A percentile compares a stretch with the other conserved stretches of the same genome.
phyloP scores from a whole-genome alignment of 192 early-diverging fungal genomes.

The Coemansia sp. region DNA sequence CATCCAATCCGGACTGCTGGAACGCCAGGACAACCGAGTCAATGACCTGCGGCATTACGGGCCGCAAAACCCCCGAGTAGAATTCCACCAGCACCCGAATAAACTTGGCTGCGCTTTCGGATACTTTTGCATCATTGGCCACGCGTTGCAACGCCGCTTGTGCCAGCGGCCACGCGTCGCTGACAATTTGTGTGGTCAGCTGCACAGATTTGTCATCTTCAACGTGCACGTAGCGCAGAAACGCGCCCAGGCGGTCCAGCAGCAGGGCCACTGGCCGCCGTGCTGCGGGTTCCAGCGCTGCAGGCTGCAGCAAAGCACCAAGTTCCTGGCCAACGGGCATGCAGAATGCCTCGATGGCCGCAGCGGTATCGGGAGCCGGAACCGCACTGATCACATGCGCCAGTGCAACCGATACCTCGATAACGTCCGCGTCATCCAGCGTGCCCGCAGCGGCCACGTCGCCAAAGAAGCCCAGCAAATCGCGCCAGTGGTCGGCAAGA shows the following conservation, averaged over 20 bases:
- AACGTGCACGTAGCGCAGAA: slow-evolving; percentile 37
- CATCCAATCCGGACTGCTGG: slow-evolving; percentile 58
- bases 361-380: slow-evolving; percentile 45
- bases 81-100: slow-evolving; percentile 37
- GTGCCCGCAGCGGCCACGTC: slow-evolving; percentile 57
- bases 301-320: slow-evolving; percentile 27
- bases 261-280: slow-evolving; percentile 16
- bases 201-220: slow-evolving; percentile 23
- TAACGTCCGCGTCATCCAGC: slow-evolving; percentile 63
- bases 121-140: slow-evolving; percentile 17
- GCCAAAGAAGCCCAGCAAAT: slow-evolving; percentile 81
- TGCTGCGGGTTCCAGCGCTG: slow-evolving; percentile 12
- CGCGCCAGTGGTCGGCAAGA: slow-evolving; percentile 69
- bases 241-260: slow-evolving; percentile 46
- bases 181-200: slow-evolving; percentile 27
- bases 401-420: slow-evolving; percentile 83
- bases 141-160: slow-evolving; percentile 22
- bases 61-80: slow-evolving; percentile 21
- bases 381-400: slow-evolving; percentile 83
- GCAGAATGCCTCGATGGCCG: slow-evolving; percentile 44
- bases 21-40: slow-evolving; percentile 64
- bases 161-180: slow-evolving; percentile 33
- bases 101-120: slow-evolving; percentile 45
- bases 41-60: slow-evolving; percentile 19
- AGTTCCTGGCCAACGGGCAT: slow-evolving; percentile 40